Percentiles rank a stretch among this genome's conserved stretches.
phyloP scores from a whole-genome alignment of 2,329 filamentous ascomycete species.

The Lomentospora prolificans region DNA sequence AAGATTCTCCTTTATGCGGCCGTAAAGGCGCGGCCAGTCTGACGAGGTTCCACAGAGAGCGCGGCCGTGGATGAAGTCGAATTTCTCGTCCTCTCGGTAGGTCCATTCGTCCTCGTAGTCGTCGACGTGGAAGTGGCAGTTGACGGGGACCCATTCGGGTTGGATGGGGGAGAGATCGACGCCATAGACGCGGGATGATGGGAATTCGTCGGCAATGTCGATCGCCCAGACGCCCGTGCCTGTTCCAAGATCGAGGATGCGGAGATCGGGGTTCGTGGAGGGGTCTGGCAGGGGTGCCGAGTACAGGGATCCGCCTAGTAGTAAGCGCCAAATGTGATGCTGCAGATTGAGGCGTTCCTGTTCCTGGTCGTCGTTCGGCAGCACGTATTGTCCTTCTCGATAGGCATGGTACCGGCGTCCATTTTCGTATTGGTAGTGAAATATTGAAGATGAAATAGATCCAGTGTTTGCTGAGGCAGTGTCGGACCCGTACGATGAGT shows the following conservation, averaged over 20 bases:
- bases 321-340: constrained; percentile 41
- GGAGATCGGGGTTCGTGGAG: constrained; percentile 15
- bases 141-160: constrained; percentile 46
- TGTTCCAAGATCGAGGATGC: constrained; percentile 47
- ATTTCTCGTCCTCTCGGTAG: constrained; percentile 27
- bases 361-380: constrained; percentile 44
- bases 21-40: constrained; percentile 22
- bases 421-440: constrained; percentile 34
- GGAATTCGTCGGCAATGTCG: constrained; percentile 36
- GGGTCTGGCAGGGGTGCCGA: constrained; percentile 30
- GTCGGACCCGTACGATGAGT: constrained; percentile 2
- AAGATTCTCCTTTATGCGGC: constrained; percentile 18
- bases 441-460: constrained; percentile 32
- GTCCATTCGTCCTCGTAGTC: constrained; percentile 45
- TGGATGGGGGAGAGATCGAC: constrained; percentile 53
- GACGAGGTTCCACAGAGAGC: constrained; percentile 18
- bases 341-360: constrained; percentile 44
- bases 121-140: constrained; percentile 56
- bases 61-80: constrained; percentile 21
- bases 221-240: constrained; percentile 49
- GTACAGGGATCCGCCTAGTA: constrained; percentile 33
- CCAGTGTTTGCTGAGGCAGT: constrained; percentile 4
- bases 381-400: constrained; percentile 30
- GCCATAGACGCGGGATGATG: constrained; percentile 28
- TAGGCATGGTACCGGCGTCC: constrained; percentile 39